phyloP scores from a whole-genome alignment of 805 yeast species.

The Saturnispora zaruensis region DNA sequence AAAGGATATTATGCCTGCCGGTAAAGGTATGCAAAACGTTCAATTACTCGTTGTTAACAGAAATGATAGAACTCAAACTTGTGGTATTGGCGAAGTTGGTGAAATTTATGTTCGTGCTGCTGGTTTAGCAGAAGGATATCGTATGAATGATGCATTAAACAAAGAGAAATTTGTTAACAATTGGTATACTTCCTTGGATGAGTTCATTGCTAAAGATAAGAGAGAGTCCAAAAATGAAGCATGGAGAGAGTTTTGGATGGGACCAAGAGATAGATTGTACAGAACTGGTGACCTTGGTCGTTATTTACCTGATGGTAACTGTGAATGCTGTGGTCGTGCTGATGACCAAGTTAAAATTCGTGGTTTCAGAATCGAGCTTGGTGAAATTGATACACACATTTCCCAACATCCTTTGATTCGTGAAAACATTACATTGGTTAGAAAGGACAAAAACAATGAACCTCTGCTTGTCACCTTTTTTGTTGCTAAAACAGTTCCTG shows the following conservation, averaged over 20 bases:
- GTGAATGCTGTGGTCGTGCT: conserved; percentile 97
- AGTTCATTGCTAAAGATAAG: conserved; percentile 55
- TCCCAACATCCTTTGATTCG: conserved; percentile 90
- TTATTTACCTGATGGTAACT: conserved; percentile 93
- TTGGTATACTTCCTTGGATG: conserved; percentile 72
- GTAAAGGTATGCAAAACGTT: conserved; percentile 93
- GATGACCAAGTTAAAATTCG: conserved; percentile 98
- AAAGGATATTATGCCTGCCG: conserved; percentile 98
- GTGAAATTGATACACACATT: conserved; percentile 95
- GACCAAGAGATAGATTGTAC: conserved; percentile 92
- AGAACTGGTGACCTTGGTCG: conserved; percentile 97
- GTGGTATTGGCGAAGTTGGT: conserved; percentile 99
- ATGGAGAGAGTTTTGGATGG: conserved; percentile 80
- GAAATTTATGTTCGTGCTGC: conserved; percentile 98
- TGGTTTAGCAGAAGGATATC: conserved; percentile 93
- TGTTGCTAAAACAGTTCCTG: conserved; percentile 59
- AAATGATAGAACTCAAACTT: conserved; percentile 76
- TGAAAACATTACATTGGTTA: conserved; percentile 86
- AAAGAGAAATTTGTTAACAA: conserved; percentile 79
- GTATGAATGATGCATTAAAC: conserved; percentile 84
- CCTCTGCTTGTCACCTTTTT: conserved; percentile 85
- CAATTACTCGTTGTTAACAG: conserved; percentile 91
- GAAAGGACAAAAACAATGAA: conserved; percentile 88
- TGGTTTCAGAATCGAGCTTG: conserved; percentile 96
- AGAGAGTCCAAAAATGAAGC: conserved; percentile 37